Conservation (phyloP, 192 early-diverging fungal genomes). For the Lunasporangiospora selenospora region DNA sequence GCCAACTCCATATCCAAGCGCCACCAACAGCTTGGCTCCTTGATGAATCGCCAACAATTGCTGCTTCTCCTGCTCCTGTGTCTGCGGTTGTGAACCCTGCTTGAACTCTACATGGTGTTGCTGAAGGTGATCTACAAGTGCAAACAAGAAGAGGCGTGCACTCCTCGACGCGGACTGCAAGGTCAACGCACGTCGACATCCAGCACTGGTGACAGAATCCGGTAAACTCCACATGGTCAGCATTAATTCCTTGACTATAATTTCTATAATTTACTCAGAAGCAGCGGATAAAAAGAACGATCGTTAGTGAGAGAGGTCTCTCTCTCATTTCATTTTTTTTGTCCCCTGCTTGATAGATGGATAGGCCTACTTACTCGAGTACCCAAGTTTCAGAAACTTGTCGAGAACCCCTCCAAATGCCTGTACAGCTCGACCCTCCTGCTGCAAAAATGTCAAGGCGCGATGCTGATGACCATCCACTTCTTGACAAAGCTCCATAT, state of each 20-base stretch:
- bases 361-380: no score
- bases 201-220: background rate
- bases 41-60: conserved; percentile 19
- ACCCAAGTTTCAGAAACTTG: no score
- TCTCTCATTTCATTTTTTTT: no score
- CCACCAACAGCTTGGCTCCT: conserved; percentile 3
- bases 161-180: conserved; percentile 1
- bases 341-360: no score
- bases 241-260: conserved; percentile 4
- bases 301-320: no score
- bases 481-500: no score
- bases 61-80: background rate
- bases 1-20: conserved; percentile 19
- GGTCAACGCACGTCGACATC: conserved; percentile 13
- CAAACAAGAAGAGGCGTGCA: conserved; percentile 4
- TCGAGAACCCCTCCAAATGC: no score
- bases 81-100: background rate
- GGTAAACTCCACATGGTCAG: conserved; percentile 10
- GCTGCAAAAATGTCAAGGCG: no score
- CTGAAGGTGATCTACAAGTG: conserved; percentile 13
- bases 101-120: conserved; percentile 9
- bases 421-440: no score
- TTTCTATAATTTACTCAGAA: conserved; percentile 12
- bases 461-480: no score
- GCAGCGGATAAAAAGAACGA: no score